Conservation (phyloP, 2,329 filamentous ascomycete species). For the Phaeophleospora eucalypticola region DNA sequence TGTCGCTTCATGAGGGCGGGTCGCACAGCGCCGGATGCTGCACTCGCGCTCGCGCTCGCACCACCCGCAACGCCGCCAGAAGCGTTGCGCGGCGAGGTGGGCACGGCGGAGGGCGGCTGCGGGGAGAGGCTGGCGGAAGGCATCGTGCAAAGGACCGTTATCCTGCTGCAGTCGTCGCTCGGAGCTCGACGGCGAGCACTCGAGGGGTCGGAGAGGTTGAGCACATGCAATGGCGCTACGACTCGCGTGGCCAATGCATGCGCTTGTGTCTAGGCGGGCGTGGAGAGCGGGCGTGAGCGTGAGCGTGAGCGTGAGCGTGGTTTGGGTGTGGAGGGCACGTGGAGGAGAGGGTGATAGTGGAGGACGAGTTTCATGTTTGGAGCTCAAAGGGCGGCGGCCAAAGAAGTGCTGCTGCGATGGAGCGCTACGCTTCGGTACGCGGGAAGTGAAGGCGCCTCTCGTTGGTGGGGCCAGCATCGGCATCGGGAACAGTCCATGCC, state of each 20-base stretch:
- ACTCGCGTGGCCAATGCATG: slow-evolving; percentile 1
- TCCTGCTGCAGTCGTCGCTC: not conserved
- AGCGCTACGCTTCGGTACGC: not conserved
- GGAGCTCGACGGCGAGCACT: not conserved
- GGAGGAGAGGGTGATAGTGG: too few relatives aligned
- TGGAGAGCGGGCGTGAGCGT: not conserved
- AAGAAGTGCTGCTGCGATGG: too few relatives aligned
- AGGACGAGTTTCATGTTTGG: slow-evolving; percentile 1
- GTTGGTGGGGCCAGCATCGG: too few relatives aligned
- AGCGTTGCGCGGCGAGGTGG: not conserved
- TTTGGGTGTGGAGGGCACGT: not conserved
- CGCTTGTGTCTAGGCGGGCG: not conserved
- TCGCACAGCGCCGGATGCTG: slow-evolving; percentile 8
- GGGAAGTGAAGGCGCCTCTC: not conserved
- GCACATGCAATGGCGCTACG: not conserved
- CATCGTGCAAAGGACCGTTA: not conserved
- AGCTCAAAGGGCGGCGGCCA: too few relatives aligned
- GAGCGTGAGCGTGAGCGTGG: not conserved
- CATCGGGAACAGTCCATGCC: too few relatives aligned
- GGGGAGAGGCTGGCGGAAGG: not conserved
- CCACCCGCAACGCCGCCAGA: slow-evolving; percentile 7
- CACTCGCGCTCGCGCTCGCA: too few relatives aligned
- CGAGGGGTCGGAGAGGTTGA: not conserved
- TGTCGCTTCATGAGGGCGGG: slow-evolving; percentile 29
- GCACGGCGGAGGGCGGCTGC: not conserved